Evolutionary conservation across 1,139 yeast species (phyloP), one percentile per base, ranked within the genome.

Genomic region (Pichia sp.): DNA sequence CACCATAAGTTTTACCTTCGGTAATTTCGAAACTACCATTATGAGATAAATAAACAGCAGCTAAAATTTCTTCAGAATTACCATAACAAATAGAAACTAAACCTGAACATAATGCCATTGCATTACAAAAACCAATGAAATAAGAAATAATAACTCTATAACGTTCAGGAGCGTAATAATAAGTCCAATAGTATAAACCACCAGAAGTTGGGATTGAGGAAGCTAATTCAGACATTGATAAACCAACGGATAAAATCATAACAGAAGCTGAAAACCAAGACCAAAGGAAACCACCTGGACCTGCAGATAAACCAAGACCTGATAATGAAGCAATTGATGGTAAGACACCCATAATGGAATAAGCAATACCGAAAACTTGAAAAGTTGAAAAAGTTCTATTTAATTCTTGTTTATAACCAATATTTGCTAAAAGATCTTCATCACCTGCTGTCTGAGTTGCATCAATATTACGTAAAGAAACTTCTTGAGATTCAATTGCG

Each of bases 151-250:
- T 65, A n/a, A 64, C 62, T 54, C 68, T 61, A 43, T 60, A 51
- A n/a, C 52, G 55, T 41, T 60, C 61, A 7, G 80, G 83, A 6
- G 83, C 74, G 48, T 72, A 76, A 52, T 70, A 65, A 52, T 63
- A 70, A 2, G 80, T 73, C 77, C 76, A 74, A 48, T 63, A 72
- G 54, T 76, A 78, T 34, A 80, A 65, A 5, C 87, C 88, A 41
- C 88, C 88, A 18, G 79, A 70, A 2, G 88, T 80, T 34, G 88
- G 88, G 52, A 77, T 74, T 6, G 84, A 72, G 25, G 80, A 72
- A 6, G 80, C 80, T 42, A 80, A 60, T 50, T 79, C 80, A 3
- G 83, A 72, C 70, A 81, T 74, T 2, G 79, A 68, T 11, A 69
- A 47, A 22, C 80, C 81, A 30, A 74, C 68, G 16, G 65, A 59